These are phyloP conservation scores for Xylariaceae sp. DNA, from an alignment of 2,329 filamentous ascomycete species.

Conservation along the genomic window DNA sequence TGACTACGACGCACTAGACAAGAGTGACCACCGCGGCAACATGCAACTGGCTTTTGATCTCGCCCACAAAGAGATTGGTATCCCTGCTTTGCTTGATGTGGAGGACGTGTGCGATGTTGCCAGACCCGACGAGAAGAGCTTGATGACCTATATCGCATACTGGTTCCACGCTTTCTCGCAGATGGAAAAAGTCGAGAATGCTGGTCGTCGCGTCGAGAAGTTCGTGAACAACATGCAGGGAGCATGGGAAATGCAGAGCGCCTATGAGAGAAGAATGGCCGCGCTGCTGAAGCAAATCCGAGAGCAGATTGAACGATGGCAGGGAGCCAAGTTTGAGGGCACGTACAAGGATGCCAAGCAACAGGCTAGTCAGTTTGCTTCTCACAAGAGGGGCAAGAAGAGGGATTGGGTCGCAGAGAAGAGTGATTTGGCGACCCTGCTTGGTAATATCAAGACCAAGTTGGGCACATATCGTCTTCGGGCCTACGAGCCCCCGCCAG, in stretches of 20 bases:
- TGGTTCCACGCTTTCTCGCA: conserved; percentile 99
- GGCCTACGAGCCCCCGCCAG: conserved; percentile 82
- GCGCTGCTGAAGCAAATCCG: conserved; percentile 71
- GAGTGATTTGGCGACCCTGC: conserved; percentile 83
- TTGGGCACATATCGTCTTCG: conserved; percentile 88
- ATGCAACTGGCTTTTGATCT: conserved; percentile 98
- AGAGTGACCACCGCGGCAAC: conserved; percentile 88
- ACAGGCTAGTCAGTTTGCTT: conserved; percentile 73
- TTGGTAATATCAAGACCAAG: conserved; percentile 99
- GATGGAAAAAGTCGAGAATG: conserved; percentile 98
- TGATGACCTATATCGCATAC: conserved; percentile 99
- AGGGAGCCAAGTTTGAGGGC: conserved; percentile 75
- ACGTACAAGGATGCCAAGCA: conserved; percentile 89
- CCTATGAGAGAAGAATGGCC: conserved; percentile 86
- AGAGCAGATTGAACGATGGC: conserved; percentile 70
- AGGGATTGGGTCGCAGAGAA: conserved; percentile 96
- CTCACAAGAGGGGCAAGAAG: conserved; percentile 89
- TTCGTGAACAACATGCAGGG: conserved; percentile 99
- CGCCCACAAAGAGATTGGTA: conserved; percentile 91
- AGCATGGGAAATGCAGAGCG: conserved; percentile 98
- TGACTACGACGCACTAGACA: conserved; percentile 92
- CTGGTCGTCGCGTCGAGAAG: conserved; percentile 91
- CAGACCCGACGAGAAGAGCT: conserved; percentile 88
- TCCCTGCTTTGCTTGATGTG: conserved; percentile 90
- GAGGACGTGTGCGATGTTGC: conserved; percentile 97